A percentile compares a stretch with the other conserved stretches of the same genome.
phyloP scores from a whole-genome alignment of 495 filamentous ascomycete genomes.

The Hyaloscypha finlandica region DNA sequence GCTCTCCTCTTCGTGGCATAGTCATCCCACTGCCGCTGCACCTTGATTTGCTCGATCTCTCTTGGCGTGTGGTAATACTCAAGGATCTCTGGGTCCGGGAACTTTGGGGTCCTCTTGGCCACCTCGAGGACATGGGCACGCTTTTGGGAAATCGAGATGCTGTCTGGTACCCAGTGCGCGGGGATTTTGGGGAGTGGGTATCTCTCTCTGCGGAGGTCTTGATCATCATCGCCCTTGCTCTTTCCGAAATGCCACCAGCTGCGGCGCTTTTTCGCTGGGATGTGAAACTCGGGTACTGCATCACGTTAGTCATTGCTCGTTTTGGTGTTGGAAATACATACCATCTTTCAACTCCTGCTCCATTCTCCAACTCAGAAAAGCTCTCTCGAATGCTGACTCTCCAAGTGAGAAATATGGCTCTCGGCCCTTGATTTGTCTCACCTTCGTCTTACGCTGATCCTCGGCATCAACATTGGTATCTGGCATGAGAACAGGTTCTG shows the following conservation, averaged over 20 bases:
- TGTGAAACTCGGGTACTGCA: slow-evolving; percentile 28
- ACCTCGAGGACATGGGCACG: slow-evolving; percentile 1
- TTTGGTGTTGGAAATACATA: slow-evolving; percentile 1
- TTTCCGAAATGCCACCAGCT: not conserved
- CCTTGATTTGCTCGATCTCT: not conserved
- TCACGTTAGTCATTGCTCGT: not conserved
- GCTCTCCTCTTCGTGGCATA: not conserved
- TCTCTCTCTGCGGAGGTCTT: not conserved
- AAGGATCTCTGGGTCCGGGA: not conserved
- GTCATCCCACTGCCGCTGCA: not conserved
- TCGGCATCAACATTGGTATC: not conserved
- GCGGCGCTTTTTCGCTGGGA: not conserved
- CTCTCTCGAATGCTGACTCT: slow-evolving; percentile 29
- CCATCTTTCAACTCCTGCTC: slow-evolving; percentile 29
- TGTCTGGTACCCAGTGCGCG: slow-evolving; percentile 8
- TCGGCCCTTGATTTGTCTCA: slow-evolving; percentile 20
- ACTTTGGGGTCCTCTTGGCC: not conserved
- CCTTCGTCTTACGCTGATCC: slow-evolving; percentile 1
- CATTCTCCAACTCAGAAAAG: slow-evolving; percentile 26
- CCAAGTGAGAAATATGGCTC: slow-evolving; percentile 30
- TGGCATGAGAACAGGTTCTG: not conserved
- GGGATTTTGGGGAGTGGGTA: slow-evolving; percentile 20
- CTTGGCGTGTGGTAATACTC: slow-evolving; percentile 2
- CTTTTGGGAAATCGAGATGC: slow-evolving; percentile 4
- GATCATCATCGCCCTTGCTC: not conserved